Conservation (phyloP, 257 asterid species). For the Echites panduratus region DNA sequence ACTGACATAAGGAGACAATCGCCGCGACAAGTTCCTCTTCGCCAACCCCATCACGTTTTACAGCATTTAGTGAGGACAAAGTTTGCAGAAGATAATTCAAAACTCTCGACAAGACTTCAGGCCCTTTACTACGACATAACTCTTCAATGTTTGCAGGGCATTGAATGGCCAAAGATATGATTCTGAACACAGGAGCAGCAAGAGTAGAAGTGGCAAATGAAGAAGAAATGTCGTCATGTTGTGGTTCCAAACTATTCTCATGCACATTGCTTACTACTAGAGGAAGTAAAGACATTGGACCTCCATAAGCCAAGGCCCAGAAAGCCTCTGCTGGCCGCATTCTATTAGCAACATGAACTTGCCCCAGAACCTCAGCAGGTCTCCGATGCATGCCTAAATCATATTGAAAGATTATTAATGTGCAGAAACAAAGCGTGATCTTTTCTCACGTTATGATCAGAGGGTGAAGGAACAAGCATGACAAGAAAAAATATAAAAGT, state of each 20-base stretch:
- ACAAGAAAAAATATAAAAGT: neutral
- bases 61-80: constrained; percentile 56
- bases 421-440: neutral
- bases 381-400: constrained; percentile 77
- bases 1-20: constrained; percentile 82
- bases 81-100: constrained; percentile 84
- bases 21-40: constrained; percentile 96
- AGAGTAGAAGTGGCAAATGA: constrained; percentile 68
- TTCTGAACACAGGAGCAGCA: constrained; percentile 92
- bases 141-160: constrained; percentile 94
- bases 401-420: constrained; percentile 19
- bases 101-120: constrained; percentile 88
- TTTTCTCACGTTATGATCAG: constrained; percentile 4
- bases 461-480: neutral
- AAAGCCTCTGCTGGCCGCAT: constrained; percentile 89
- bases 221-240: constrained; percentile 57
- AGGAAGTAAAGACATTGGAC: constrained; percentile 92
- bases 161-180: constrained; percentile 79
- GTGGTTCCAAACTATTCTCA: constrained; percentile 84
- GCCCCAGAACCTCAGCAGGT: constrained; percentile 99
- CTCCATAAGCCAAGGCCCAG: constrained; percentile 98
- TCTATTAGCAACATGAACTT: constrained; percentile 93
- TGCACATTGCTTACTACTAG: constrained; percentile 74
- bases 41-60: constrained; percentile 56
- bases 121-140: constrained; percentile 81